A percentile compares a stretch with the other conserved stretches of the same genome.
phyloP scores from a whole-genome alignment of 106 monocot genomes.

The Dioscorea dumetorum region DNA sequence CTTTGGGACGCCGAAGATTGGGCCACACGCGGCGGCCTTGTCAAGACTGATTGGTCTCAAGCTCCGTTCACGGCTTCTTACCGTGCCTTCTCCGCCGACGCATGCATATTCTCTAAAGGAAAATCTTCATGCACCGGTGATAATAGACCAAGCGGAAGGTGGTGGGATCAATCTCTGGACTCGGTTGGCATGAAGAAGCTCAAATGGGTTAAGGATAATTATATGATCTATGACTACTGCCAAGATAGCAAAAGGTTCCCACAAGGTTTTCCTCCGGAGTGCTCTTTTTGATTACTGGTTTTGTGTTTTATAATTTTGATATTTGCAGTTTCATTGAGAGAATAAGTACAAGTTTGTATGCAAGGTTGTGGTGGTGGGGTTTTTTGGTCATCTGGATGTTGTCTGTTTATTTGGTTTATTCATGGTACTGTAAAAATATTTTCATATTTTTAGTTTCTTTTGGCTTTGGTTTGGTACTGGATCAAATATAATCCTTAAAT shows the following conservation, averaged over 20 bases:
- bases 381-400: too few species aligned
- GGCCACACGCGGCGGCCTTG: constrained; percentile 29
- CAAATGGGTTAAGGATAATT: constrained; percentile 12
- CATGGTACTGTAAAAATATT: too few species aligned
- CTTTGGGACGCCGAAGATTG: constrained; percentile 38
- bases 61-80: constrained; percentile 26
- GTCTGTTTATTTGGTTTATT: too few species aligned
- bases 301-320: background rate
- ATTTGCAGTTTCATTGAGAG: too few species aligned
- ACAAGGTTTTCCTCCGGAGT: constrained; percentile 24
- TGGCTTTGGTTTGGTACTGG: too few species aligned
- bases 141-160: background rate
- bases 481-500: too few species aligned
- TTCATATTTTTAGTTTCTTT: too few species aligned
- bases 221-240: constrained; percentile 39
- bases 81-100: constrained; percentile 11
- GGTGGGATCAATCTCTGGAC: constrained; percentile 15
- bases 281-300: background rate
- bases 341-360: too few species aligned
- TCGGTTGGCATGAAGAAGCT: background rate
- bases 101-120: constrained; percentile 1
- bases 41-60: constrained; percentile 31
- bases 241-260: constrained; percentile 10
- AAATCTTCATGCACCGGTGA: background rate
- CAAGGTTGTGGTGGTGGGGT: too few species aligned